Base-by-base conservation (phyloP, 2,329 filamentous ascomycete genomes). In the Cordyceps cicadae region DNA sequence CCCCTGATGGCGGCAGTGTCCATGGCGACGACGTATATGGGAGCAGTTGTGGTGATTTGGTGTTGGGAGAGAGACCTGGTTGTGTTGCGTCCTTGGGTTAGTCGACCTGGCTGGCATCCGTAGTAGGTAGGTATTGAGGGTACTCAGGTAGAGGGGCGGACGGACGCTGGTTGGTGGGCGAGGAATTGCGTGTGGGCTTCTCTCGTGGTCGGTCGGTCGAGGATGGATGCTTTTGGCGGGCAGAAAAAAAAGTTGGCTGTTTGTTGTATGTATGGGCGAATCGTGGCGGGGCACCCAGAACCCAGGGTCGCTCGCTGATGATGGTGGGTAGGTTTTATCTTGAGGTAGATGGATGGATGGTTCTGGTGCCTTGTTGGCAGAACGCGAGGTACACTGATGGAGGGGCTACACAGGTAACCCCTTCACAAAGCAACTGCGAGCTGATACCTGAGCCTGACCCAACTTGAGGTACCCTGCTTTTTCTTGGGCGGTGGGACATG, bases 1-100 rank as follows among this genome's bases (percentile, higher is more conserved):
- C 83, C 85, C 78, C 89, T 84, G 75, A 93, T 81, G 73, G 83
- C 84, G 74, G 83, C 80, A 75, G 84, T 84, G 81, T 92, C 88
- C 89, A 92, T 92, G 74, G 71, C 70, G 66, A 54, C 37, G 24
- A 54, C 39, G 26, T 43, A 29, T 45, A 3, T 32, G 24, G 53
- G 39, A 45, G 53, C 29, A 50, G 50, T 51, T 49, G 15, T 49
- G 37, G 52, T 54, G 49, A n/a, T 54, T 54, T 49, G 49, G n/a
- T 21, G 29, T 24, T 60, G 46, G 51, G 43, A 57, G 54, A 49
- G 49, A 21, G 37, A 19, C 19, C 39, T 29, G 17, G 17, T 46
- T 37, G 54, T 26, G 54, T 37, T 57, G 43, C 46, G 54, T 57
- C 41, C 45, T 50, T 37, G 55, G 32, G 34, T 19, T 46, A n/a